These are phyloP conservation scores for Typha latifolia DNA, from an alignment of 176 grass and related monocot genomes.

Conservation along the genomic window DNA sequence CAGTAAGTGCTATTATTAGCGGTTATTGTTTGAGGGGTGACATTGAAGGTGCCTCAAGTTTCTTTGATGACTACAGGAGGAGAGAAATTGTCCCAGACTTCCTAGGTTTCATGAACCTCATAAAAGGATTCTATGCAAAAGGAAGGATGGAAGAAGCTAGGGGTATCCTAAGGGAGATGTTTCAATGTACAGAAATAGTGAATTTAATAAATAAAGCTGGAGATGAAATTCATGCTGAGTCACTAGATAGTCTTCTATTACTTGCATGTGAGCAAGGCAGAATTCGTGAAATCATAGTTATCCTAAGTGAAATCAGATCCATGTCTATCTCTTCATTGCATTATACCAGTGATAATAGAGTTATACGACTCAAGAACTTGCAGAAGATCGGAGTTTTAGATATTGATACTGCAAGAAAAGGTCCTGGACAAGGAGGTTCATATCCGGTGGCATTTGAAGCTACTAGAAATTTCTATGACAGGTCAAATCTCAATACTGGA, in stretches of 20 bases:
- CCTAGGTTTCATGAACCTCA: slow-evolving; percentile 64
- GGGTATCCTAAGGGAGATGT: slow-evolving; percentile 65
- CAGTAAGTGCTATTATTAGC: slow-evolving; percentile 58
- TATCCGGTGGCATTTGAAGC: slow-evolving; percentile 15
- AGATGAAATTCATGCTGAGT: slow-evolving; percentile 45
- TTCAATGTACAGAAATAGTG: slow-evolving; percentile 48
- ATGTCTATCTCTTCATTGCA: slow-evolving; percentile 37
- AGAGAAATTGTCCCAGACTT: slow-evolving; percentile 58
- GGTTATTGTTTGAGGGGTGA: slow-evolving; percentile 63
- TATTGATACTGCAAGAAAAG: slow-evolving; percentile 17
- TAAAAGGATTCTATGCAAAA: slow-evolving; percentile 69
- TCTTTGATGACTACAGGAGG: slow-evolving; percentile 48
- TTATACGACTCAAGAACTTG: slow-evolving; percentile 32
- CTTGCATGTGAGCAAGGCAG: slow-evolving; percentile 72
- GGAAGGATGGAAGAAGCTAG: slow-evolving; percentile 91
- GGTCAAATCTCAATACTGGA: slow-evolving; percentile 6
- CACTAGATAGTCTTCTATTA: slow-evolving; percentile 52
- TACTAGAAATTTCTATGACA: slow-evolving; percentile 15
- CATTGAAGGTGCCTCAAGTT: slow-evolving; percentile 52
- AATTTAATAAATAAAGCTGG: slow-evolving; percentile 61
- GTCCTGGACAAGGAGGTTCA: slow-evolving; percentile 11
- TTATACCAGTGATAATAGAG: slow-evolving; percentile 18
- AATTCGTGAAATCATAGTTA: slow-evolving; percentile 57
- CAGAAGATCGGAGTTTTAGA: slow-evolving; percentile 24
- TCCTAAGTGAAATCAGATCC: slow-evolving; percentile 61